phyloP scores from a whole-genome alignment of 2,329 filamentous ascomycete species.

The Aspergillus aculeatinus region DNA sequence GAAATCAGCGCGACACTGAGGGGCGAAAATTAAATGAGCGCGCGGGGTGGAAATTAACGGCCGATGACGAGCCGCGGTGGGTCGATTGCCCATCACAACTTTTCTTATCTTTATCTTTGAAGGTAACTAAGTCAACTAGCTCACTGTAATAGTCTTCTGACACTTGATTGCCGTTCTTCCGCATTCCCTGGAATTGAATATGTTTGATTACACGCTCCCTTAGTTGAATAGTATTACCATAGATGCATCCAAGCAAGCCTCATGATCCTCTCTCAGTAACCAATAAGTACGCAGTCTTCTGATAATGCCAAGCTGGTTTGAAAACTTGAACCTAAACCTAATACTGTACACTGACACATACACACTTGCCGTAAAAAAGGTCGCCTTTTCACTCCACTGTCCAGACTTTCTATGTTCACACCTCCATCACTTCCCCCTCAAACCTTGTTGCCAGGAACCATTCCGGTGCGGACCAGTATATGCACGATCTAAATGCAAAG shows the following conservation, averaged over 20 bases:
- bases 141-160: too few relatives aligned
- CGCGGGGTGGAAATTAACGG: background rate
- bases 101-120: background rate
- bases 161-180: too few relatives aligned
- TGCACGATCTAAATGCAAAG: constrained; percentile 16
- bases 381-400: constrained; percentile 1
- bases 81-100: background rate
- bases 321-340: too few relatives aligned
- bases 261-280: too few relatives aligned
- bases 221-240: too few relatives aligned
- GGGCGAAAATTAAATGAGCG: background rate
- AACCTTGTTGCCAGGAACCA: constrained; percentile 1
- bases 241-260: too few relatives aligned
- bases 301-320: background rate
- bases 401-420: constrained; percentile 12
- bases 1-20: background rate
- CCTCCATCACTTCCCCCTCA: background rate
- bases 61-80: constrained; percentile 6
- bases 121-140: too few relatives aligned
- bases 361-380: constrained; percentile 1
- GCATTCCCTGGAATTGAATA: too few relatives aligned
- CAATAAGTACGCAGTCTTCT: background rate
- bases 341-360: background rate
- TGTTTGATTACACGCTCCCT: too few relatives aligned
- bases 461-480: constrained; percentile 20